Evolutionary conservation across 2,329 filamentous ascomycete genomes (phyloP).

Genomic region (Zasmidium citrigriseum): DNA sequence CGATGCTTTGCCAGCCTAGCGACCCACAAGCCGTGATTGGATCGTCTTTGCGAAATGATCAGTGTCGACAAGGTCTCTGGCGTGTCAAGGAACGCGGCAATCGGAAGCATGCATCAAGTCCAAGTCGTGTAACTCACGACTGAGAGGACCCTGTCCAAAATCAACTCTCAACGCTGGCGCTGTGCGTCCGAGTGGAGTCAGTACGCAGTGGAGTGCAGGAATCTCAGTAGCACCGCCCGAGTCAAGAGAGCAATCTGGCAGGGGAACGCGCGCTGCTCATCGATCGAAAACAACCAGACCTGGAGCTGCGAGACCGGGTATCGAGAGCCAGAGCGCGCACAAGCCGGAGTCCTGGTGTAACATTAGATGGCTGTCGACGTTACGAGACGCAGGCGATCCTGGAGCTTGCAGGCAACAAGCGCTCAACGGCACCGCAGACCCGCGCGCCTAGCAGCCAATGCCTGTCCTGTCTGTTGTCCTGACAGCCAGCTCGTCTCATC

Average conservation of each 20-base stretch:
- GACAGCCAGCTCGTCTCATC: neutral
- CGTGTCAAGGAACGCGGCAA: slow-evolving; percentile 5
- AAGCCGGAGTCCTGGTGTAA: neutral
- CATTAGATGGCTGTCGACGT: neutral
- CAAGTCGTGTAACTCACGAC: neutral
- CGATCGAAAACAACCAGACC: slow-evolving; percentile 5
- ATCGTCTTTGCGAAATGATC: neutral
- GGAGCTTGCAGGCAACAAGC: neutral
- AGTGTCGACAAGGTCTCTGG: neutral
- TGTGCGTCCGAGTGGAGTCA: slow-evolving; percentile 3
- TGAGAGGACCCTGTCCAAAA: neutral
- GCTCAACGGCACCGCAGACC: slow-evolving; percentile 1
- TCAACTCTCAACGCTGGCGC: neutral
- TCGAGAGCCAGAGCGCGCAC: neutral
- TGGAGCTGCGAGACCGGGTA: neutral
- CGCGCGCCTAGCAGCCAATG: neutral
- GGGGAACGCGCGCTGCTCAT: slow-evolving; percentile 4
- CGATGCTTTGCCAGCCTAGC: slow-evolving; percentile 3
- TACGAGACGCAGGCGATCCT: neutral
- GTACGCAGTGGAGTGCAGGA: neutral
- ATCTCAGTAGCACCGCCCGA: neutral
- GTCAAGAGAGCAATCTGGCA: neutral
- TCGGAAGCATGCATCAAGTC: neutral
- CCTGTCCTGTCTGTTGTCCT: neutral
- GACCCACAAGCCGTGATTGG: slow-evolving; percentile 6